Evolutionary conservation across 2,329 filamentous ascomycete species (phyloP), one percentile per base, ranked within the genome.

Genomic region (Sporothrix humicola): DNA sequence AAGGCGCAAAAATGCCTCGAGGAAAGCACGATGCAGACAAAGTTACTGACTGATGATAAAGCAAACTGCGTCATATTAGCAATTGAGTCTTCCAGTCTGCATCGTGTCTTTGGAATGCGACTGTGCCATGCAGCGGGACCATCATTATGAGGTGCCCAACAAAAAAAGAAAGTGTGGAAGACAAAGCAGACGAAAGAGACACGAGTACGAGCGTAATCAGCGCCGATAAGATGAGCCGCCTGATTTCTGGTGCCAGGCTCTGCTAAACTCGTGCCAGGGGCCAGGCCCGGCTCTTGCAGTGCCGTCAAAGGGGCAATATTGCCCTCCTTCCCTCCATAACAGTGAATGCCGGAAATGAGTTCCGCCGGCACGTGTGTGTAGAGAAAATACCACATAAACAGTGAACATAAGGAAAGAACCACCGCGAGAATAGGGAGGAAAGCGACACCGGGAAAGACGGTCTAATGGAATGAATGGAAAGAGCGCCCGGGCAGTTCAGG

Each of bases 381-480:
- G 31, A 26, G 50, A 37, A 9, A 52, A 48, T 2, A 9, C 7
- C 23, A 66, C 42, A 20, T 6, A 66, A 48, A 44, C 31, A 37
- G 31, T 3, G 5, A 37, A 37, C 7, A 6, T 37, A 37, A 37
- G 61, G 61, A 42, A 66, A 46, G 42, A 46, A 48, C n/a, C 20
- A 6, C 4, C 10, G 20, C 44, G 15, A 20, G 20, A 13, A 26
- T 65, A 15, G n/a, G 54, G n/a, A 46, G 61, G 9, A 46, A 26
- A 48, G 61, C 42, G 6, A 5, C 42, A 20, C 42, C 42, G 42
- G 15, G 23, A 8, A 20, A 50, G 15, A 20, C 68, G 68, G 52
- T 12, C 66, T 69, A 23, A 46, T 42, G 66, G 66, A 69, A 56
- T 56, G n/a, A 23, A 46, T 42, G 66, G 66, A 69, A 56, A 69